A percentile compares a stretch with the other conserved stretches of the same genome.
Evolutionary conservation across 2,329 filamentous ascomycete genomes (phyloP).

Genomic region (Verticillium dahliae): DNA sequence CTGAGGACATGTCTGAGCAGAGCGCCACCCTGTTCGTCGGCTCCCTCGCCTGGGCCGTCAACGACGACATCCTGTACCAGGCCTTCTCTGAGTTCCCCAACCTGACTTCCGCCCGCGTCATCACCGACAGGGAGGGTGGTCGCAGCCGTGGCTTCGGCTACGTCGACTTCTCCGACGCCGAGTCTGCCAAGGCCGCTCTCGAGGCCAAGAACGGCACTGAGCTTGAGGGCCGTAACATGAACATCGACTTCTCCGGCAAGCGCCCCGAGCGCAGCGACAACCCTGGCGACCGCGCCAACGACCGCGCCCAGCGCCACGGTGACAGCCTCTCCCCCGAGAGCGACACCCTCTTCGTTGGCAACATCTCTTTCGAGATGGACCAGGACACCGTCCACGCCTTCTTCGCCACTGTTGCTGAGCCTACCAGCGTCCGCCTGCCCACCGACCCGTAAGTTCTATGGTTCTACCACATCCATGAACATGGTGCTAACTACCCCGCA

Average conservation of each 20-base stretch:
- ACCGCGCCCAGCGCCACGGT: conserved; percentile 65
- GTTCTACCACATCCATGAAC: not conserved
- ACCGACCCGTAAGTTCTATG: conserved; percentile 61
- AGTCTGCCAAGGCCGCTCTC: conserved; percentile 64
- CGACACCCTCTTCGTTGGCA: conserved; percentile 87
- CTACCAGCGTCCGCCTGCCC: conserved; percentile 78
- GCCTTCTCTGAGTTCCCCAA: conserved; percentile 78
- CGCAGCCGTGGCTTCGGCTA: conserved; percentile 92
- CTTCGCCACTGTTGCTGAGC: conserved; percentile 64
- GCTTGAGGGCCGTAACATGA: conserved; percentile 67
- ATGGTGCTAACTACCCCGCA: conserved; percentile 23
- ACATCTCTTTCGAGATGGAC: conserved; percentile 77
- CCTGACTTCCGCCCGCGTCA: conserved; percentile 67
- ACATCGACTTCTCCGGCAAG: conserved; percentile 71
- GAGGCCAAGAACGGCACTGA: conserved; percentile 69
- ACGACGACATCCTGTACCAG: conserved; percentile 72
- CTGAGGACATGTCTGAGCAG: conserved; percentile 39
- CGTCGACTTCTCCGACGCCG: conserved; percentile 71
- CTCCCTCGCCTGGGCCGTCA: conserved; percentile 84
- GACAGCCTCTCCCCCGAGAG: conserved; percentile 74
- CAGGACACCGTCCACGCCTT: conserved; percentile 69
- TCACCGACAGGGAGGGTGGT: conserved; percentile 74
- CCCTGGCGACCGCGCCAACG: conserved; percentile 49
- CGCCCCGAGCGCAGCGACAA: conserved; percentile 50
- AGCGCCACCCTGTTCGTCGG: conserved; percentile 77